Evolutionary conservation across 192 early-diverging fungal genomes (phyloP).

Genomic region (Coemansia sp.): DNA sequence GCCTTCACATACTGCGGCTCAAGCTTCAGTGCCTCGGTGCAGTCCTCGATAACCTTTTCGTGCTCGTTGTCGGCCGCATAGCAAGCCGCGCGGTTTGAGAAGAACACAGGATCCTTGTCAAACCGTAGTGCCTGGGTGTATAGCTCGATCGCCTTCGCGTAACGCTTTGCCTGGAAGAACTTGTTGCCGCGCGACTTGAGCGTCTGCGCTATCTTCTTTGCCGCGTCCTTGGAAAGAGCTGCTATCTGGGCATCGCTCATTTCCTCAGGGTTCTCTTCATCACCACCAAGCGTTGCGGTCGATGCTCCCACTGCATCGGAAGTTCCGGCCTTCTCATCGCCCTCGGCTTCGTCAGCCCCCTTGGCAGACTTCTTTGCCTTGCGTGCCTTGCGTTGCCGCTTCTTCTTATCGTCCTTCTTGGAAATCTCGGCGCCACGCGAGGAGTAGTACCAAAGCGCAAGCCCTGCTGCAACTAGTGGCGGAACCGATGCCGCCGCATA

Average conservation of each 20-base stretch:
- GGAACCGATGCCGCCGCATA: slow-evolving; percentile 65
- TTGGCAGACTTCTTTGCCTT: slow-evolving; percentile 47
- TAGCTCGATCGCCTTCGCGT: slow-evolving; percentile 78
- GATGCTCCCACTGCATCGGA: slow-evolving; percentile 7
- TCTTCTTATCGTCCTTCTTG: slow-evolving; percentile 46
- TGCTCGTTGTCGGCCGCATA: slow-evolving; percentile 74
- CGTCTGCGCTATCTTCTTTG: slow-evolving; percentile 64
- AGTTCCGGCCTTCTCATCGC: slow-evolving; percentile 6
- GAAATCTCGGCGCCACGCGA: slow-evolving; percentile 20
- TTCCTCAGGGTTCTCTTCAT: slow-evolving; percentile 44
- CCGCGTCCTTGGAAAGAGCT: slow-evolving; percentile 37
- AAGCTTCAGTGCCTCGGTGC: slow-evolving; percentile 75
- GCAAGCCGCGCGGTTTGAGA: slow-evolving; percentile 95
- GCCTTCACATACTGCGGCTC: slow-evolving; percentile 93
- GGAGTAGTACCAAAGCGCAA: slow-evolving; percentile 68
- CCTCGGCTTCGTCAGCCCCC: slow-evolving; percentile 9
- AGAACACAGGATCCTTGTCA: slow-evolving; percentile 82
- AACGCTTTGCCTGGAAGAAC: slow-evolving; percentile 81
- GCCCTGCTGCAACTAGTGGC: slow-evolving; percentile 60
- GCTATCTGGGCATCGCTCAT: slow-evolving; percentile 59
- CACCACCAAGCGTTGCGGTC: slow-evolving; percentile 32
- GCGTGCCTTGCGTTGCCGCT: slow-evolving; percentile 41
- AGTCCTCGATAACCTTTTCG: slow-evolving; percentile 81
- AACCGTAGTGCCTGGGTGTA: slow-evolving; percentile 91
- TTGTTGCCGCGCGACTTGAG: slow-evolving; percentile 89